Evolutionary conservation across 2,329 filamentous ascomycete genomes (phyloP), one percentile per base, ranked within the genome.

Genomic region (Penicillium rolfsii): DNA sequence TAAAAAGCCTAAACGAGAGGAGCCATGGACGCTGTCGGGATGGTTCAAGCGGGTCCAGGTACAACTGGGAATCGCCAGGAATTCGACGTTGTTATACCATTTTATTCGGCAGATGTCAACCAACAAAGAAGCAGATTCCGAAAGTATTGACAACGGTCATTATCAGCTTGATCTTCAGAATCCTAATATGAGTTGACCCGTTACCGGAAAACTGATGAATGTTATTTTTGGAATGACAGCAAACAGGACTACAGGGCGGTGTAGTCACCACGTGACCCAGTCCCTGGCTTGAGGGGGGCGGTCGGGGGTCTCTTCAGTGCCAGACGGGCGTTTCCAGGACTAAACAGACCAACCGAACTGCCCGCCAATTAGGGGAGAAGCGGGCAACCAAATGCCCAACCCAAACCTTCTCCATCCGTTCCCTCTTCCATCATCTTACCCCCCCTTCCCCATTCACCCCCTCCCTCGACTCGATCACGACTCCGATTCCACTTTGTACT

Each of bases 311-410:
- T 14, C 5, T 19, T 22, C 19, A 35, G 33, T 5, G 11, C 33
- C 33, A 12, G 33, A 14, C 9, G 33, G 33, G 33, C 33, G 9
- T 35, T 35, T 22, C 19, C 11, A 35, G 2, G 12, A 35, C 11
- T 35, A 7, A 35, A 22, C 19, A 22, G 19, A 22, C 19, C 9
- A 19, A 40, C 30, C 9, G 30, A 8, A 11, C 9, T 41, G 52
- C 52, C 52, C 40, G 38, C 36, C 19, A 43, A 41, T 43, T 30
- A 49, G 28, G 26, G 46, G 24, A 28, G 41, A 33, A 9, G 67
- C 70, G 65, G 69, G 71, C 63, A 67, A 69, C 70, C 70, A 72
- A 67, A 65, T 71, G 63, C 66, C 66, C 62, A 58, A 71, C 66
- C 65, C 62, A 58, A 72, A 64, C 61, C 62, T 55, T 46, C 66